A percentile compares a stretch with the other conserved stretches of the same genome.
These are phyloP conservation scores for Endocarpon pusillum DNA, from an alignment of 495 filamentous ascomycete genomes.

Conservation along the genomic window DNA sequence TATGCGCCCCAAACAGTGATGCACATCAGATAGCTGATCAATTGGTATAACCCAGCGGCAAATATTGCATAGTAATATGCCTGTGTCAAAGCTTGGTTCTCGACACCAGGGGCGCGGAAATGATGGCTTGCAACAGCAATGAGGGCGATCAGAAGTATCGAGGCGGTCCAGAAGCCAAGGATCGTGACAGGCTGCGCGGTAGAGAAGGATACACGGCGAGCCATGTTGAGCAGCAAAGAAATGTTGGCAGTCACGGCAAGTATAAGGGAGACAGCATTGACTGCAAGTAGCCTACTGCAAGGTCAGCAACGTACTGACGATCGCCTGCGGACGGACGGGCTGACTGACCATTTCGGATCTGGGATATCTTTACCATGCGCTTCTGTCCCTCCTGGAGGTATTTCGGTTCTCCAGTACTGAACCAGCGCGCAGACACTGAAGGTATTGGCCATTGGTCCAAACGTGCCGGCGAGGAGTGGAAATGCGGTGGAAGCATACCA, in stretches of 20 bases:
- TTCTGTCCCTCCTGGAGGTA: conserved; percentile 30
- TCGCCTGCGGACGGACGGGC: neutral
- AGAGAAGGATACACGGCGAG: conserved; percentile 39
- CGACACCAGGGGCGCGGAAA: neutral
- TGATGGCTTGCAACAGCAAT: conserved; percentile 24
- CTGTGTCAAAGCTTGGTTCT: conserved; percentile 27
- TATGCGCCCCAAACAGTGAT: conserved; percentile 51
- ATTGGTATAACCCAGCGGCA: conserved; percentile 58
- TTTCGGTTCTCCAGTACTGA: conserved; percentile 51
- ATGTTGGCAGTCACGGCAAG: conserved; percentile 57
- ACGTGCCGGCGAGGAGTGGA: conserved; percentile 65
- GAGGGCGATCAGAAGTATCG: conserved; percentile 44
- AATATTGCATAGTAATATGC: conserved; percentile 71
- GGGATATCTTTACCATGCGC: conserved; percentile 31
- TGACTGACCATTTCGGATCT: conserved; percentile 52
- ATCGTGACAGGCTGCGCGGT: conserved; percentile 51
- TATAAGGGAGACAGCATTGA: conserved; percentile 59
- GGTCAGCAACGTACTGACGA: conserved; percentile 2
- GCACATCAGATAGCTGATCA: conserved; percentile 52
- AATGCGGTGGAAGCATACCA: conserved; percentile 76
- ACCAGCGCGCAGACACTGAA: conserved; percentile 69
- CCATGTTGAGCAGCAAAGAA: conserved; percentile 55
- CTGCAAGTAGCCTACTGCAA: conserved; percentile 37
- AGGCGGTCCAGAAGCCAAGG: conserved; percentile 46
- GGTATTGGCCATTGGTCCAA: conserved; percentile 69